These are phyloP conservation scores for Elsinoe australis DNA, from an alignment of 2,329 filamentous ascomycete genomes.

Conservation along the genomic window DNA sequence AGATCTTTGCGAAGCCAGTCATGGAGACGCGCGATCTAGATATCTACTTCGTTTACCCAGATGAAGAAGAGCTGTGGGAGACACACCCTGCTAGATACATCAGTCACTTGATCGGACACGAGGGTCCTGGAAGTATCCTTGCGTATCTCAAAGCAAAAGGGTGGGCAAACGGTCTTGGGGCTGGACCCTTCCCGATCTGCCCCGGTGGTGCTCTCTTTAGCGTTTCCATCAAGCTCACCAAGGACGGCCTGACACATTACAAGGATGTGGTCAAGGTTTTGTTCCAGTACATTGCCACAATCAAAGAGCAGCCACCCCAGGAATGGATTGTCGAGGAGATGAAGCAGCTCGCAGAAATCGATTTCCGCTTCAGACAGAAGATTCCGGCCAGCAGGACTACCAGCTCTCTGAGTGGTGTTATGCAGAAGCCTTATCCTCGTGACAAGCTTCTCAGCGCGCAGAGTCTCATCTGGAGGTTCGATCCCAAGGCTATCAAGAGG, in stretches of 20 bases:
- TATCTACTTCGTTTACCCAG: slow-evolving; percentile 74
- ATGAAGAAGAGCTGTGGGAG: slow-evolving; percentile 72
- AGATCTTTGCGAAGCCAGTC: slow-evolving; percentile 83
- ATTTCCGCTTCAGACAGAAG: slow-evolving; percentile 94
- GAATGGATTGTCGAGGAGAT: slow-evolving; percentile 94
- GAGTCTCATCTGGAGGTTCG: slow-evolving; percentile 69
- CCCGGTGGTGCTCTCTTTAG: slow-evolving; percentile 76
- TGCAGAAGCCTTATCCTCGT: slow-evolving; percentile 83
- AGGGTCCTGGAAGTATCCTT: slow-evolving; percentile 86
- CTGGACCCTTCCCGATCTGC: slow-evolving; percentile 67
- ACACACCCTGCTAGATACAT: slow-evolving; percentile 79
- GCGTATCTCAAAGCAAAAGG: slow-evolving; percentile 84
- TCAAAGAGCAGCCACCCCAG: slow-evolving; percentile 71
- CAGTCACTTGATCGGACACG: slow-evolving; percentile 82
- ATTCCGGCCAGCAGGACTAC: slow-evolving; percentile 82
- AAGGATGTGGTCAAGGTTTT: slow-evolving; percentile 73
- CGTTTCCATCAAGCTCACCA: slow-evolving; percentile 69
- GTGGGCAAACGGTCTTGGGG: slow-evolving; percentile 77
- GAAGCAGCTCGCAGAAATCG: slow-evolving; percentile 80
- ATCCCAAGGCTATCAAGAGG: slow-evolving; percentile 65
- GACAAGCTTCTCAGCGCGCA: slow-evolving; percentile 81
- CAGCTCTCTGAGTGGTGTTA: slow-evolving; percentile 72
- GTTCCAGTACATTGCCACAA: slow-evolving; percentile 85
- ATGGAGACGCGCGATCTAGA: slow-evolving; percentile 77
- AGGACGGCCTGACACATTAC: slow-evolving; percentile 76